phyloP scores from a whole-genome alignment of 306 rosid genomes.

The Dryas octopetala region DNA sequence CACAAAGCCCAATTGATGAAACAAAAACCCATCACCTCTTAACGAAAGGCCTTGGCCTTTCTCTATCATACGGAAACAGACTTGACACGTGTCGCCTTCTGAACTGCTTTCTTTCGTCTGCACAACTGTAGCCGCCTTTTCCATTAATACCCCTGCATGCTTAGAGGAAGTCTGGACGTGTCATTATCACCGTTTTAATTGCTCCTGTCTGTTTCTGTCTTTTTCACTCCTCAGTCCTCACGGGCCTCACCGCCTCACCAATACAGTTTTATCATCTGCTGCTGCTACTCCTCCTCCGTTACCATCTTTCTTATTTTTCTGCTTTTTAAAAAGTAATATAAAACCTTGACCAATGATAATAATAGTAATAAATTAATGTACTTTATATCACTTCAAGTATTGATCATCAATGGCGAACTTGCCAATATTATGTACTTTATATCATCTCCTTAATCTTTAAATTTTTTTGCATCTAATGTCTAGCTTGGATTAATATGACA shows the following conservation, averaged over 20 bases:
- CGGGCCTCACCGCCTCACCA: not conserved
- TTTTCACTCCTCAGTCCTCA: not conserved
- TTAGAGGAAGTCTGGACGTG: not conserved
- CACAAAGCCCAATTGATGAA: not conserved
- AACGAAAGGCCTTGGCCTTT: too few relatives aligned
- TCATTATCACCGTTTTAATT: constrained; percentile 15
- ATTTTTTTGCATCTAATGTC: too few relatives aligned
- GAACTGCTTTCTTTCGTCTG: not conserved
- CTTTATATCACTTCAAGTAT: too few relatives aligned
- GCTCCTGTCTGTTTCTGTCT: not conserved
- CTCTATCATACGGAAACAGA: not conserved
- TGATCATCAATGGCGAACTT: too few relatives aligned
- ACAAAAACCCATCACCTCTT: too few relatives aligned
- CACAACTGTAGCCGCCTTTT: not conserved
- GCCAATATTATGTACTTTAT: too few relatives aligned
- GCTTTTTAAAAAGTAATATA: too few relatives aligned
- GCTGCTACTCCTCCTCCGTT: not conserved
- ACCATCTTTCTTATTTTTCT: not conserved
- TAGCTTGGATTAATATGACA: too few relatives aligned
- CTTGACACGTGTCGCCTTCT: not conserved
- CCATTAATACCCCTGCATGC: constrained; percentile 21
- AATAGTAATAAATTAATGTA: too few relatives aligned
- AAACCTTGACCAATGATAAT: too few relatives aligned
- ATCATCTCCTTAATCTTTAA: too few relatives aligned
- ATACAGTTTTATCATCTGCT: not conserved